Evolutionary conservation across 129 eudicot genomes (phyloP).

Genomic region (Deinandra increscens): DNA sequence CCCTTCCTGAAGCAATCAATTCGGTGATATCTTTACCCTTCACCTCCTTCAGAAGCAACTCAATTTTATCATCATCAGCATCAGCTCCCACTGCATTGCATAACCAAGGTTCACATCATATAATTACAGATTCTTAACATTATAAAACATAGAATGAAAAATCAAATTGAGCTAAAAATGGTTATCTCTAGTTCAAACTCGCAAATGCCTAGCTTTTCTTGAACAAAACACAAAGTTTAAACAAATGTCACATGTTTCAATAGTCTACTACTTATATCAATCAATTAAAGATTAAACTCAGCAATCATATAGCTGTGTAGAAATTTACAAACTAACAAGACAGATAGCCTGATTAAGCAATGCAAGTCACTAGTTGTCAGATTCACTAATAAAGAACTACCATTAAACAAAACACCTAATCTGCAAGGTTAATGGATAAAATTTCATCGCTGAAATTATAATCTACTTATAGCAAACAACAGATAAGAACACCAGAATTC

Average conservation of each 20-base stretch:
- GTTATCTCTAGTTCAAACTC: neutral
- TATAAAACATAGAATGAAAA: neutral
- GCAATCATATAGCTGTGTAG: neutral
- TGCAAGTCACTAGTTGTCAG: neutral
- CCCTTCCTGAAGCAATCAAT: no score
- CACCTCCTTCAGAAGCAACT: no score
- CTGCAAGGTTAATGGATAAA: neutral
- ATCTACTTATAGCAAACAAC: neutral
- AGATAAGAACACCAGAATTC: neutral
- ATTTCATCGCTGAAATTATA: neutral
- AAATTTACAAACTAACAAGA: neutral
- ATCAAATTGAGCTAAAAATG: neutral
- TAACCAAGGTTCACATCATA: slow-evolving; percentile 20
- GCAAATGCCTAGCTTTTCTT: no score
- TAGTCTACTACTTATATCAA: neutral
- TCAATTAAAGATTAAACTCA: no score
- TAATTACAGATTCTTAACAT: neutral
- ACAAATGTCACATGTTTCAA: neutral
- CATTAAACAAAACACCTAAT: neutral
- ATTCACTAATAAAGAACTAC: neutral
- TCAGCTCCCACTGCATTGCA: no score
- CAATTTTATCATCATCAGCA: no score
- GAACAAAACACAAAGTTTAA: neutral
- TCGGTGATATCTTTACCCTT: no score
- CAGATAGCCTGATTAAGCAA: neutral